A percentile compares a stretch with the other conserved stretches of the same genome.
These are phyloP conservation scores for Colletotrichum incanum DNA, from an alignment of 2,329 filamentous ascomycete genomes.

Conservation along the genomic window DNA sequence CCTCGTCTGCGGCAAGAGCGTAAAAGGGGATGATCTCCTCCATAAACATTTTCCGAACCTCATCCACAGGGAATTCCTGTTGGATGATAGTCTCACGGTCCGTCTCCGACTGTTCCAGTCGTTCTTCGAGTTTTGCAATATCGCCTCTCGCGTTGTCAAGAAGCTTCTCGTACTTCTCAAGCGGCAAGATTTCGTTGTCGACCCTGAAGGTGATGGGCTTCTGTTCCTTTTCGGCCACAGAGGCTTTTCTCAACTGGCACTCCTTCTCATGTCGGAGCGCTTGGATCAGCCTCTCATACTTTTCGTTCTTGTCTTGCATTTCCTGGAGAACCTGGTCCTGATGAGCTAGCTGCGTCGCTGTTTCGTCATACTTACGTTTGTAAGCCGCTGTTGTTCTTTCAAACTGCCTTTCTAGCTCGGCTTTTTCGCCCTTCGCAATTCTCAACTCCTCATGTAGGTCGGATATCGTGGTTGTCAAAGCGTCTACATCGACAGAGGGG, in stretches of 20 bases:
- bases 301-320: neutral
- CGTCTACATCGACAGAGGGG: neutral
- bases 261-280: neutral
- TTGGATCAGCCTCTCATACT: neutral
- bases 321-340: neutral
- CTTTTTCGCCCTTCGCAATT: neutral
- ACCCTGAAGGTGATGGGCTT: constrained; percentile 10
- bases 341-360: neutral
- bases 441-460: neutral
- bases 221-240: neutral
- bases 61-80: neutral
- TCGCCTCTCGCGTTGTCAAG: constrained; percentile 33
- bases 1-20: constrained; percentile 1
- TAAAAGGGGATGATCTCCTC: constrained; percentile 5
- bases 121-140: neutral
- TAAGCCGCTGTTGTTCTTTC: neutral
- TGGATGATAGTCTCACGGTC: neutral
- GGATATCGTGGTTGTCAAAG: neutral
- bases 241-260: neutral
- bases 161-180: constrained; percentile 18
- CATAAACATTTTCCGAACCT: neutral
- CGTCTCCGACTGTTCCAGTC: neutral
- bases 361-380: neutral
- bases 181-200: constrained; percentile 9
- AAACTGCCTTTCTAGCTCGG: neutral